Conservation (phyloP, 768 basidiomycete genomes). For the Lentinula edodes region DNA sequence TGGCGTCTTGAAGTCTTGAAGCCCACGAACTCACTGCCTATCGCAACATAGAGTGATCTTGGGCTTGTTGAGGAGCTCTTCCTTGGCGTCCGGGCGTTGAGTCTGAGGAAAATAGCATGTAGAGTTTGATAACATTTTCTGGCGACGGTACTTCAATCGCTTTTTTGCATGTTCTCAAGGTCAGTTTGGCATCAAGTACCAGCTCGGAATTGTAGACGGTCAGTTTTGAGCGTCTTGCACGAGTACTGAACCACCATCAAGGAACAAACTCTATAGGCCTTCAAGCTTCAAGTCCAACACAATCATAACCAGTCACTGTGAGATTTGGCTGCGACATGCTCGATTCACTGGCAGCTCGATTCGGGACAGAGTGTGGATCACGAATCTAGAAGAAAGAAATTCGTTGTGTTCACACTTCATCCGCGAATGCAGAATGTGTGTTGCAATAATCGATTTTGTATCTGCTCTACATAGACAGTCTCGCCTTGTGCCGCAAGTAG, state of each 20-base stretch:
- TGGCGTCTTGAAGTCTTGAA: conserved; percentile 24
- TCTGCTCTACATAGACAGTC: too few species aligned
- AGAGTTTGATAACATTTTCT: conserved; percentile 7
- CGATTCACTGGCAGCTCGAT: not conserved
- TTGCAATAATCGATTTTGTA: too few species aligned
- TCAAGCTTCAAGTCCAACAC: too few species aligned
- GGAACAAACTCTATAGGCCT: not conserved
- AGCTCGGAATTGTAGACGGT: conserved; percentile 27
- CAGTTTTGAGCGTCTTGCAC: conserved; percentile 20
- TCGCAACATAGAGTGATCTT: not conserved
- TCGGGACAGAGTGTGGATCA: too few species aligned
- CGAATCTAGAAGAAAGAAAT: too few species aligned
- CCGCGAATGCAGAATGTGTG: too few species aligned
- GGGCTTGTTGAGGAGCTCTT: not conserved
- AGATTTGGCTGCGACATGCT: not conserved
- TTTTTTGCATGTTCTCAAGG: conserved; percentile 18
- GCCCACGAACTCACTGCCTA: not conserved
- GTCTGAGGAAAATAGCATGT: conserved; percentile 7
- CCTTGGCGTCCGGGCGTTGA: not conserved
- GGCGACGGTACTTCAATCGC: conserved; percentile 24
- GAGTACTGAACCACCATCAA: not conserved
- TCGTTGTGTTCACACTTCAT: too few species aligned
- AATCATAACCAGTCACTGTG: not conserved
- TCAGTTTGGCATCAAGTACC: conserved; percentile 21
- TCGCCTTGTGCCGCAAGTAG: too few species aligned